These are phyloP conservation scores for Tylopilus sp. DNA, from an alignment of 1,284 basidiomycete species.

Conservation along the genomic window DNA sequence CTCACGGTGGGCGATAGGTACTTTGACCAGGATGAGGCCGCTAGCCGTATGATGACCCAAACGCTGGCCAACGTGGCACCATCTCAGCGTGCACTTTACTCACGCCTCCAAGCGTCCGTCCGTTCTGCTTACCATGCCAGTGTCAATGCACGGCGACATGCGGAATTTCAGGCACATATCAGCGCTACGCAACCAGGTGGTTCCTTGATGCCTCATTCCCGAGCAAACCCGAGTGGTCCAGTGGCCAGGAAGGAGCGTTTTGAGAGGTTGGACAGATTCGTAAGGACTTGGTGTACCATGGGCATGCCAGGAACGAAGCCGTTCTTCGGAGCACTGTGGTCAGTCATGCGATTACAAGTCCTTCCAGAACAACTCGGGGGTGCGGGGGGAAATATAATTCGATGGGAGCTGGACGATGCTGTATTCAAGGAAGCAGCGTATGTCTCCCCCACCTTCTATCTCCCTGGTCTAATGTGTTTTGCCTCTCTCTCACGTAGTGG, in stretches of 20 bases:
- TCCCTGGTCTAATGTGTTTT: constrained; percentile 12
- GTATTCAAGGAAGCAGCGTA: constrained; percentile 82
- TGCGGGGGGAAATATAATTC: constrained; percentile 59
- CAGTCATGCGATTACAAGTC: constrained; percentile 67
- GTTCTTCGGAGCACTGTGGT: constrained; percentile 76
- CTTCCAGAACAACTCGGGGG: constrained; percentile 70
- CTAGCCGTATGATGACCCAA: constrained; percentile 73
- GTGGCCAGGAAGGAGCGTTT: constrained; percentile 70
- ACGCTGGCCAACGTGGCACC: constrained; percentile 70
- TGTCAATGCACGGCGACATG: constrained; percentile 61
- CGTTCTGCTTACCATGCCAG: constrained; percentile 72
- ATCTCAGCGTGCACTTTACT: constrained; percentile 71
- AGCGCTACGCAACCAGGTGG: constrained; percentile 68
- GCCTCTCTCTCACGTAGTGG: constrained; percentile 47
- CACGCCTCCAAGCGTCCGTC: constrained; percentile 71
- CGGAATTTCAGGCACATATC: constrained; percentile 74
- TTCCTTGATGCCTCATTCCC: constrained; percentile 64
- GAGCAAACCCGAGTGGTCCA: constrained; percentile 55
- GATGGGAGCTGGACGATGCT: constrained; percentile 81
- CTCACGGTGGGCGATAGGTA: constrained; percentile 50
- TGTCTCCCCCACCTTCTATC: constrained; percentile 34
- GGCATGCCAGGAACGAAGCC: constrained; percentile 79
- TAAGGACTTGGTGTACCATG: constrained; percentile 71
- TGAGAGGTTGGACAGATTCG: constrained; percentile 65
- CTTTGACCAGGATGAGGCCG: constrained; percentile 69